Evolutionary conservation across 1,284 basidiomycete species (phyloP), one percentile per base, ranked within the genome.

Genomic region (Pterulicium gracile): DNA sequence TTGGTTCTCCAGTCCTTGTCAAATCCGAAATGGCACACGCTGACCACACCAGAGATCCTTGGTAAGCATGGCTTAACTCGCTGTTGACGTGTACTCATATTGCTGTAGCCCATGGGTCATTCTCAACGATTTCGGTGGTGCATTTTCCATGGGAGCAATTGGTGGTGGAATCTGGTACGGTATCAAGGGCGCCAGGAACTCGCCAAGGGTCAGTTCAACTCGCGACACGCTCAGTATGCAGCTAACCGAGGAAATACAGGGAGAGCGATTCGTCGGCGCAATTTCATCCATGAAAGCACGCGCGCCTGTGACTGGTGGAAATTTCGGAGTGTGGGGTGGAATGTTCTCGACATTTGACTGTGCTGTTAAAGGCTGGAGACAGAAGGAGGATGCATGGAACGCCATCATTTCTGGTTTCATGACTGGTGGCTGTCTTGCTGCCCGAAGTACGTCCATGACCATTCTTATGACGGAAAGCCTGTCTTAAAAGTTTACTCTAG

Each of bases 371-470:
- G 93, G 93, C 7, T 89, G 81, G 70, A 73, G 96, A 60, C 95
- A 98, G 72, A 98, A 98, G 65, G 96, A 99, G 67, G 96, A 99
- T 65, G 89, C 94, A 45, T 98, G 94, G 93, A 99, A 99, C 63
- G 93, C 93, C 36, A 98, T 99, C 60, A 88, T 96, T 48, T 92
- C 95, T 42, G 95, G 96, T 39, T 98, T 98, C 72, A 79, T 96
- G 78, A 98, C 95, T 21, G 96, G 96, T 66, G 95, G 95, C 48
- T 95, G 89, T 62, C 67, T 99, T 45, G 96, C 96, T 46, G 79
- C 90, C 51, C 79, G 95, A 67, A 88, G 94, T 96, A 65, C 69
- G 89, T 83, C n/a, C 10, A n/a, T 32, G n/a, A n/a, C n/a, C n/a
- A n/a, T n/a, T n/a, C 32, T 35, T 46, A 15, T 40, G 46, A 10